Percentiles rank a stretch among this genome's conserved stretches.
These are phyloP conservation scores for Epichloe sp. DNA, from an alignment of 2,329 filamentous ascomycete species.

Conservation along the genomic window DNA sequence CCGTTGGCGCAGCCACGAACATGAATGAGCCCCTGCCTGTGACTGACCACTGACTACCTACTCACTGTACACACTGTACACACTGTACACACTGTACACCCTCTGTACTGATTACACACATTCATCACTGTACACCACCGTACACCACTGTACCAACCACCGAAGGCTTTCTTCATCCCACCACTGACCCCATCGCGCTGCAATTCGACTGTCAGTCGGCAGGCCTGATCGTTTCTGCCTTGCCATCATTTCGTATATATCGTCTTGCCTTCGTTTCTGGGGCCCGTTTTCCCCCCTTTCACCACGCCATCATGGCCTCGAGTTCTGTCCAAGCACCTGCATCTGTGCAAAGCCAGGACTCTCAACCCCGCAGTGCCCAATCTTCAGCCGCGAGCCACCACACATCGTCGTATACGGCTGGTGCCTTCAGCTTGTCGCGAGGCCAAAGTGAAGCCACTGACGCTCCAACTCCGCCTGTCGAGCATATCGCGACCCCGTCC, in stretches of 20 bases:
- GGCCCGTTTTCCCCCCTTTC: neutral
- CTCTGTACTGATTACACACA: no score
- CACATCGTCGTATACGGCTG: conserved; percentile 19
- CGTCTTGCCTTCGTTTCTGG: neutral
- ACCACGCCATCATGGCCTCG: conserved; percentile 28
- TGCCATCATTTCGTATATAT: neutral
- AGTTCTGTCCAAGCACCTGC: conserved; percentile 28
- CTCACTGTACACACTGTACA: no score
- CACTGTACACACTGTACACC: neutral
- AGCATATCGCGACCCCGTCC: conserved; percentile 31
- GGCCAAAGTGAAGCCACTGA: conserved; percentile 18
- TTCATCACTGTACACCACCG: no score
- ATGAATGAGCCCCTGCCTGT: conserved; percentile 12
- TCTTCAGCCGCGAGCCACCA: conserved; percentile 13
- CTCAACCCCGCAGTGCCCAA: conserved; percentile 20
- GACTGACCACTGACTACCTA: conserved; percentile 5
- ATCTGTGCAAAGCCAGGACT: conserved; percentile 25
- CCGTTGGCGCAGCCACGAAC: no score
- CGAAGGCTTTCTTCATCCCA: conserved; percentile 7
- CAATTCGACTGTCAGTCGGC: neutral
- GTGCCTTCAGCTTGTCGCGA: conserved; percentile 30
- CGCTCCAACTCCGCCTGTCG: conserved; percentile 16
- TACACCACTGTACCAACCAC: neutral
- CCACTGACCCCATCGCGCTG: conserved; percentile 5
- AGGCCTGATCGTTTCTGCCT: conserved; percentile 2